phyloP scores from a whole-genome alignment of 169 alveolate genomes.

The Cystoisospora suis region DNA sequence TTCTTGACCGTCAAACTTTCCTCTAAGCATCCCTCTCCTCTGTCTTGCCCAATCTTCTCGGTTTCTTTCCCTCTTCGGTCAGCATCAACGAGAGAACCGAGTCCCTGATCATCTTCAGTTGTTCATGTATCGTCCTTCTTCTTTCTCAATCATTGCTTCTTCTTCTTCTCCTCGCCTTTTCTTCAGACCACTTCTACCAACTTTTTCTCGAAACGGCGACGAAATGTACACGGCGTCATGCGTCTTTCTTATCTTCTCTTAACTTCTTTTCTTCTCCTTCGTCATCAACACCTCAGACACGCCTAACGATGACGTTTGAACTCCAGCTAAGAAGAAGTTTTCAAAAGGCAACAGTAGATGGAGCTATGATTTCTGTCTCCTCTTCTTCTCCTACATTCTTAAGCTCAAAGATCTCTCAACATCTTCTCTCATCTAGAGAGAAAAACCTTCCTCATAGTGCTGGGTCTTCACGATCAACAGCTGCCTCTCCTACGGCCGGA shows the following conservation, averaged over 20 bases:
- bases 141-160: not conserved
- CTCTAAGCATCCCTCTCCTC: too few species aligned
- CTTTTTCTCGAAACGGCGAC: not conserved
- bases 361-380: not conserved
- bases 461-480: too few species aligned
- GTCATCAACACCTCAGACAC: not conserved
- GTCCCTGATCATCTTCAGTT: not conserved
- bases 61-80: not conserved
- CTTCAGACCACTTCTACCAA: conserved; percentile 14
- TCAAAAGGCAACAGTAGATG: not conserved
- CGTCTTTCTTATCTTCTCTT: not conserved
- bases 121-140: not conserved
- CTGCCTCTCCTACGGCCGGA: too few species aligned
- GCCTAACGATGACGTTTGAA: conserved; percentile 3
- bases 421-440: too few species aligned
- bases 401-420: too few species aligned
- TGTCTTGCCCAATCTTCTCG: not conserved
- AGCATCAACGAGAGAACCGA: too few species aligned
- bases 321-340: conserved; percentile 13
- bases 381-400: not conserved
- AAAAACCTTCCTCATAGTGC: too few species aligned
- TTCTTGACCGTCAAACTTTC: too few species aligned
- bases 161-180: not conserved
- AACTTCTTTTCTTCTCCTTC: not conserved
- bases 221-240: conserved; percentile 8